phyloP scores from a whole-genome alignment of 2,329 filamentous ascomycete species.

The Ilyonectria destructans region DNA sequence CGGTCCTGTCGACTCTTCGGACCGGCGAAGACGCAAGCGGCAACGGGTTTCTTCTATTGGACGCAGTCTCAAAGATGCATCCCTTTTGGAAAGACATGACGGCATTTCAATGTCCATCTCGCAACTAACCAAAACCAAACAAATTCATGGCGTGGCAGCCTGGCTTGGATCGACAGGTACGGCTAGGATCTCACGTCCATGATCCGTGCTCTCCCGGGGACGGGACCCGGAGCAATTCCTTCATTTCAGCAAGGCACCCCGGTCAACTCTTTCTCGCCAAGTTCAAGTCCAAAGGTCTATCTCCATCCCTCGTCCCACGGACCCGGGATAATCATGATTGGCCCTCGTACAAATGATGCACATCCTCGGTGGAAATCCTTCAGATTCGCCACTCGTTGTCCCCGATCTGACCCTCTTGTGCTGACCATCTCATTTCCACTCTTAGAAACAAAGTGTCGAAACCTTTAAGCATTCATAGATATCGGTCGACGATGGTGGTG shows the following conservation, averaged over 20 bases:
- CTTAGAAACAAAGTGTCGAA: neutral
- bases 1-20: neutral
- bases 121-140: neutral
- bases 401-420: conserved; percentile 16
- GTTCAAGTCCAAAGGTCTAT: conserved; percentile 14
- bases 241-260: conserved; percentile 22
- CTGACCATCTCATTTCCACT: conserved; percentile 5
- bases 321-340: conserved; percentile 29
- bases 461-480: neutral
- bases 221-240: conserved; percentile 16
- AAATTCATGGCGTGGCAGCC: neutral
- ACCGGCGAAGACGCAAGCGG: neutral
- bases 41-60: neutral
- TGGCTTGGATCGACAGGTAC: conserved; percentile 26
- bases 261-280: conserved; percentile 11
- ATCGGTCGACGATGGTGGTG: neutral
- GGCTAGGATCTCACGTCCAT: conserved; percentile 22
- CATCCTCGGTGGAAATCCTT: conserved; percentile 23
- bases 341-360: conserved; percentile 23
- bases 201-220: conserved; percentile 19
- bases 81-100: neutral
- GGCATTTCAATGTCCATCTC: neutral
- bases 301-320: conserved; percentile 22
- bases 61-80: neutral
- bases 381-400: conserved; percentile 5